Percentiles rank a stretch among this genome's conserved stretches.
Conservation (phyloP, 116 monocot species). For the Papilionanthe hybrid region DNA sequence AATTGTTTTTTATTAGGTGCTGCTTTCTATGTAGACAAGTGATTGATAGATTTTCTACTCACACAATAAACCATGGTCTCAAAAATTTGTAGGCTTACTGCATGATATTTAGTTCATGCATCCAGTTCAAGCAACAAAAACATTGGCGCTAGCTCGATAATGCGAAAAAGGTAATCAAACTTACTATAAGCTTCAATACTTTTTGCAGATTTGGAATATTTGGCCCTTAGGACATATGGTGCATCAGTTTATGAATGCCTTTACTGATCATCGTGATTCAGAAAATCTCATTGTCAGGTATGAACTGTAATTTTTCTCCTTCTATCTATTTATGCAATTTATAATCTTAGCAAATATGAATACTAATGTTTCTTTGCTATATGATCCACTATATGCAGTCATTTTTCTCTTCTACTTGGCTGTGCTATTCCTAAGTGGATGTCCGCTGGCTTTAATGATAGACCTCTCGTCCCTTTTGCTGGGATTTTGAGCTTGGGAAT, state of each 20-base stretch:
- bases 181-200: not conserved
- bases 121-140: not conserved
- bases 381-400: constrained; percentile 34
- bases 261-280: constrained; percentile 98
- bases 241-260: constrained; percentile 98
- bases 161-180: not conserved
- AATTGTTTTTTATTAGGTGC: not conserved
- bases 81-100: not conserved
- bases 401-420: constrained; percentile 94
- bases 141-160: not conserved
- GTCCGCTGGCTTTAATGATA: constrained; percentile 76
- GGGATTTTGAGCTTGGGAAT: constrained; percentile 99
- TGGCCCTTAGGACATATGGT: constrained; percentile 79
- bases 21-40: not conserved
- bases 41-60: not conserved
- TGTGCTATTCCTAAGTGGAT: constrained; percentile 99
- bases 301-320: not conserved
- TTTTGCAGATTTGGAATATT: constrained; percentile 75
- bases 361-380: not conserved
- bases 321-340: not conserved
- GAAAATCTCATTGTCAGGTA: constrained; percentile 94
- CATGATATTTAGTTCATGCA: constrained; percentile 1
- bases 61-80: not conserved
- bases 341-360: not conserved
- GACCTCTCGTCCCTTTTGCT: constrained; percentile 93